These are phyloP conservation scores for Polymyxa betae DNA, from an alignment of 208 protist species.

Conservation along the genomic window DNA sequence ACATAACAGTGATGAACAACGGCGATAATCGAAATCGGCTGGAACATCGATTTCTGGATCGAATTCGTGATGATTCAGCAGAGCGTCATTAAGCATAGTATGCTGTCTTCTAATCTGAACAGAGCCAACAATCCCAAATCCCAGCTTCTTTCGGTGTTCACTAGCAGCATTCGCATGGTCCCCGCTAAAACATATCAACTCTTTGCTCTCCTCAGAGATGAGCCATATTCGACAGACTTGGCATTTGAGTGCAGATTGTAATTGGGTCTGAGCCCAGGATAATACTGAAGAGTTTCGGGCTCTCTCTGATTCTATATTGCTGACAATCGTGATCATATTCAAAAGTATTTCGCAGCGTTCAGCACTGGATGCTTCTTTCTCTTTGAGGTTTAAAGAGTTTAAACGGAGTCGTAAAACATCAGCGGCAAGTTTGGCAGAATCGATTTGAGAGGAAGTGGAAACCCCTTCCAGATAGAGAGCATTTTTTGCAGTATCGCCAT, in stretches of 20 bases:
- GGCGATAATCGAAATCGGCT: neutral
- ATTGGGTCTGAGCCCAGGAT: neutral
- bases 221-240: constrained; percentile 36
- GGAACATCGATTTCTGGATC: neutral
- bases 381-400: neutral
- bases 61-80: neutral
- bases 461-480: neutral
- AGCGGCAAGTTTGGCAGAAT: neutral
- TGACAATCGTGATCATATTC: constrained; percentile 10
- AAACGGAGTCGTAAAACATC: neutral
- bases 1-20: constrained; percentile 26
- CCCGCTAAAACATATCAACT: neutral
- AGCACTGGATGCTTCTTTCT: neutral
- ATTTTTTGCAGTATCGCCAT: neutral
- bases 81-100: neutral
- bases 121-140: neutral
- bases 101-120: constrained; percentile 30
- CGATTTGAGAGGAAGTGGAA: neutral
- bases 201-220: neutral
- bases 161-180: neutral
- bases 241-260: neutral
- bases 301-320: constrained; percentile 19
- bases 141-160: neutral
- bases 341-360: constrained; percentile 7
- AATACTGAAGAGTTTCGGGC: constrained; percentile 1